Percentiles rank a stretch among this genome's conserved stretches.
These are phyloP conservation scores for Monilinia aucupariae DNA, from an alignment of 2,329 filamentous ascomycete genomes.

Conservation along the genomic window DNA sequence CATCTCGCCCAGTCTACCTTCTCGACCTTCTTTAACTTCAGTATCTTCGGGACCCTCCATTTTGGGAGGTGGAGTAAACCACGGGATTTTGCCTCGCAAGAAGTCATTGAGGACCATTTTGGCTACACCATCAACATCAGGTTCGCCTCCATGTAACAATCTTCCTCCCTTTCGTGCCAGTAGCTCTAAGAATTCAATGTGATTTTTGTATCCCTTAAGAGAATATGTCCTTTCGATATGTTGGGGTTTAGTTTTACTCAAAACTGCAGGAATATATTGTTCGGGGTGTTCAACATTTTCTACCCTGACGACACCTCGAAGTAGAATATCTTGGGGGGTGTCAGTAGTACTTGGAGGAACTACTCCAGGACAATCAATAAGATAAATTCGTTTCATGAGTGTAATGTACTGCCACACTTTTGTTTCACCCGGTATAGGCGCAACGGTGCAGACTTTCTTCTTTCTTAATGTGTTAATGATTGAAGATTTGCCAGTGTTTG, in stretches of 20 bases:
- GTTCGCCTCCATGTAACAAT: slow-evolving; percentile 85
- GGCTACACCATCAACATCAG: slow-evolving; percentile 88
- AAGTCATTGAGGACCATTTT: slow-evolving; percentile 98
- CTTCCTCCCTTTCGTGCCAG: slow-evolving; percentile 83
- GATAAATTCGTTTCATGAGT: slow-evolving; percentile 86
- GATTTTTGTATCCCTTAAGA: slow-evolving; percentile 69
- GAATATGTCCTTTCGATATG: slow-evolving; percentile 94
- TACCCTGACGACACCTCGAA: slow-evolving; percentile 86
- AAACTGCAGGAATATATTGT: slow-evolving; percentile 84
- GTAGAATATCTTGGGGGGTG: slow-evolving; percentile 77
- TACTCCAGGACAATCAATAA: slow-evolving; percentile 96
- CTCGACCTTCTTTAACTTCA: slow-evolving; percentile 56
- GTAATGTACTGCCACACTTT: slow-evolving; percentile 99
- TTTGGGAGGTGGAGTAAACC: slow-evolving; percentile 80
- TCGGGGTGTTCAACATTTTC: slow-evolving; percentile 96
- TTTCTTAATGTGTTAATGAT: slow-evolving; percentile 95
- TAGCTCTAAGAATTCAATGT: slow-evolving; percentile 78
- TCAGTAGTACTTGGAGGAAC: slow-evolving; percentile 84
- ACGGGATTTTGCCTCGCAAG: slow-evolving; percentile 88
- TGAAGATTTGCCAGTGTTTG: slow-evolving; percentile 92
- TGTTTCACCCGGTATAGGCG: slow-evolving; percentile 92
- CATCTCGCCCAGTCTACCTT: slow-evolving; percentile 82
- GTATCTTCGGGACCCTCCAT: slow-evolving; percentile 47
- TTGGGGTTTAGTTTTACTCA: slow-evolving; percentile 73
- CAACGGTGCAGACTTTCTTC: slow-evolving; percentile 90